phyloP scores from a whole-genome alignment of 371 early-diverging fungal species.

The Mucor plumbeus region DNA sequence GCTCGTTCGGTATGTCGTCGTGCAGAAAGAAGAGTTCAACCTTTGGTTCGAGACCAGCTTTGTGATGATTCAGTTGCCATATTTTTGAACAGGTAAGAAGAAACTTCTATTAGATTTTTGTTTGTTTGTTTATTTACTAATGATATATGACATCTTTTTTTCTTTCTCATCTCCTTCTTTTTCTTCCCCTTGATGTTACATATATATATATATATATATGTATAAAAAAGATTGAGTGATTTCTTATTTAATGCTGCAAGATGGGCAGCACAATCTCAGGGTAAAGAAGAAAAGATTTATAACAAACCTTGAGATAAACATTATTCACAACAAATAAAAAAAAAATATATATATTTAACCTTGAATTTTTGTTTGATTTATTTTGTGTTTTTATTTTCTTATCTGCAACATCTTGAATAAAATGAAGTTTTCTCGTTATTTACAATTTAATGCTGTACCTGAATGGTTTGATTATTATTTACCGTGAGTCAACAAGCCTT shows the following conservation, averaged over 20 bases:
- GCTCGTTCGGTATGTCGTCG: conserved; percentile 83
- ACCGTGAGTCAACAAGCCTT: conserved; percentile 42
- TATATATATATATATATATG: no score
- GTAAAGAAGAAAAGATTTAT: conserved; percentile 74
- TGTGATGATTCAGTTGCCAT: conserved; percentile 70
- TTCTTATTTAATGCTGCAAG: conserved; percentile 89
- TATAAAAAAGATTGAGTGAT: conserved; percentile 85
- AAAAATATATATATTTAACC: background rate
- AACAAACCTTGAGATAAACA: conserved; percentile 26
- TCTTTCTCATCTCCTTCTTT: background rate
- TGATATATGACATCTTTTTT: conserved; percentile 17
- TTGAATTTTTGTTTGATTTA: background rate
- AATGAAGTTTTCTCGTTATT: conserved; percentile 63
- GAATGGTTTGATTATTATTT: conserved; percentile 79
- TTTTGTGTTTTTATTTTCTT: background rate
- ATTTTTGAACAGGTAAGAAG: conserved; percentile 72
- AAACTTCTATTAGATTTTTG: conserved; percentile 1
- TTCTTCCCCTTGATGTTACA: background rate
- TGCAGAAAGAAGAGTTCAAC: conserved; percentile 85
- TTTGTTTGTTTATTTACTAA: conserved; percentile 10
- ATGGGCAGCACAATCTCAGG: conserved; percentile 73
- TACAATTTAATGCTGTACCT: conserved; percentile 58
- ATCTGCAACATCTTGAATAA: background rate
- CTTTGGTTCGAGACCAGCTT: conserved; percentile 64
- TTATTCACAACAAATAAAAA: background rate